Evolutionary conservation across 1,139 yeast species (phyloP), one percentile per base, ranked within the genome.

Genomic region (Suhomyces wounanorum): DNA sequence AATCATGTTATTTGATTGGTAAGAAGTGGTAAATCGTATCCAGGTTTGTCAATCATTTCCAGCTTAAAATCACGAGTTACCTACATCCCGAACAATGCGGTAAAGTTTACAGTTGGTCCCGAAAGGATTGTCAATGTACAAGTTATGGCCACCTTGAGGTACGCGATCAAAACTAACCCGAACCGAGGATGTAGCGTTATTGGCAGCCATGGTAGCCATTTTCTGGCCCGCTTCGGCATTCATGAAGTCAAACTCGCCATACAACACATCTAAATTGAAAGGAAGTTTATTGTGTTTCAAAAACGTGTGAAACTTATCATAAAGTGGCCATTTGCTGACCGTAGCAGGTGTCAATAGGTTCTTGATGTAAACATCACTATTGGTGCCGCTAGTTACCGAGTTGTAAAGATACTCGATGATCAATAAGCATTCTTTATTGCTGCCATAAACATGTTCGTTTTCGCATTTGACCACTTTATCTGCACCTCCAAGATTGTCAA

Each of bases 211-310:
- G 26, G 73, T 60, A 2, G 71, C 75, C 44, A 83, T 82, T 50
- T 79, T 77, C 9, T 68, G 60, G 0, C 96, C 97, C 0, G 95
- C 94, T 45, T 78, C 81, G 1, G 80, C 73, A 62, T 88, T 87
- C 97, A 91, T 91, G 80, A 94, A 91, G 64, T 91, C 97, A 57
- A 76, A 82, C 57, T 87, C 84, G 0, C 97, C 97, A 64, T 90
- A 91, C 37, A 89, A 65, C 68, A 91, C 76, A 59, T 82, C 65
- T 1, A 81, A 62, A 26, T 81, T 74, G 38, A 81, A 80, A 26
- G 76, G 75, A 36, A 70, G 62, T 31, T 35, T 36, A 45, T 54
- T 41, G 16, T 47, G 35, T 17, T 44, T 30, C 31, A 61, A 56
- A 31, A 81, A 61, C 1, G 66, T 58, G 1, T 67, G 62, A 36